phyloP scores from a whole-genome alignment of 2,329 filamentous ascomycete genomes.

The Xylaria arbuscula region DNA sequence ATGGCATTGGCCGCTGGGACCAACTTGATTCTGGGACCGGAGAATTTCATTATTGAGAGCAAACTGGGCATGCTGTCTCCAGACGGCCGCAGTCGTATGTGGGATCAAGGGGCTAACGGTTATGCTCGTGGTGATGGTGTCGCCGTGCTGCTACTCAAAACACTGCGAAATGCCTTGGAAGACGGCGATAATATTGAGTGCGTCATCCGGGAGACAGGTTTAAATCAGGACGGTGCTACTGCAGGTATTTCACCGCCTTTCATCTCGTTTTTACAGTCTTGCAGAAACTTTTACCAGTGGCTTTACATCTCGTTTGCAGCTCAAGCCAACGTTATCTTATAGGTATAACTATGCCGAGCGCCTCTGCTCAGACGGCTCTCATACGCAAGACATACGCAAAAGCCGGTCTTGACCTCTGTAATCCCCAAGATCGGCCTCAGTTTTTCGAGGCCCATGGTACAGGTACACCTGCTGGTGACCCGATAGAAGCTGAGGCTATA shows the following conservation, averaged over 20 bases:
- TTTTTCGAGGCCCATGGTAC: conserved; percentile 18
- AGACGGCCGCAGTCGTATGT: conserved; percentile 36
- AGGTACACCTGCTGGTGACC: background rate
- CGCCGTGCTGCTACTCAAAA: conserved; percentile 56
- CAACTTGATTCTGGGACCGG: conserved; percentile 14
- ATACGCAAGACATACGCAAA: background rate
- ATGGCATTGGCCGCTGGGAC: conserved; percentile 9
- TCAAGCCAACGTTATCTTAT: background rate
- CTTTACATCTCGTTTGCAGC: background rate
- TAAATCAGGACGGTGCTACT: conserved; percentile 10
- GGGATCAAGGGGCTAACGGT: conserved; percentile 41
- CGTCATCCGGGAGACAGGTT: conserved; percentile 30
- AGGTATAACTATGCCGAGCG: conserved; percentile 2
- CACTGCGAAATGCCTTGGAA: conserved; percentile 39
- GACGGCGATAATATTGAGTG: conserved; percentile 42
- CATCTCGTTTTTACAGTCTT: background rate
- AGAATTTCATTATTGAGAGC: conserved; percentile 7
- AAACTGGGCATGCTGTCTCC: conserved; percentile 38
- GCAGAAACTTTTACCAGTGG: background rate
- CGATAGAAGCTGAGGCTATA: background rate
- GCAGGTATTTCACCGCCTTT: background rate
- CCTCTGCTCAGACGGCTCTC: background rate
- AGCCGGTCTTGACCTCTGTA: background rate
- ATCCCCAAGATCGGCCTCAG: conserved; percentile 12
- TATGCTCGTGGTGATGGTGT: conserved; percentile 45